Base-by-base conservation (phyloP, 2,329 filamentous ascomycete species). In the Colletotrichum somersetense region DNA sequence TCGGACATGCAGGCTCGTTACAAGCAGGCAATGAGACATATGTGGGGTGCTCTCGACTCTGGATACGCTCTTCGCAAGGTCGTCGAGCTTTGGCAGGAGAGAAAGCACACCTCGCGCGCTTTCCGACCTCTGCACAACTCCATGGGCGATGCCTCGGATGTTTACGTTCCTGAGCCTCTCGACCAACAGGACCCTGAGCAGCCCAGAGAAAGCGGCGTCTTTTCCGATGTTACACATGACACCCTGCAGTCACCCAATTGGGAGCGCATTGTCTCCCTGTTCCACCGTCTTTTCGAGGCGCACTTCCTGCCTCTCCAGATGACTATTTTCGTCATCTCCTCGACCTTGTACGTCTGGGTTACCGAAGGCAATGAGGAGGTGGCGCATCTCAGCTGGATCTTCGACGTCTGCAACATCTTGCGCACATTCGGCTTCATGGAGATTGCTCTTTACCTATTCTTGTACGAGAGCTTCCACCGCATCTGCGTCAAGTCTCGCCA, bases 11-110 rank as follows among this genome's bases (percentile, higher is more conserved):
- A 83, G 48, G 91, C 91, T 30, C 89, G 92, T 30, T 93, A 93
- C 79, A 91, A 89, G 79, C 92, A 94, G 81, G 91, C 91, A 57
- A 81, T 93, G 66, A 87, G 92, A 73, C 91, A 93, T 81, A 93
- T 93, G 91, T 93, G 91, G 91, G 91, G 91, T 76, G 88, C 90
- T 71, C 83, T 93, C 26, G 91, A 93, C 77, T 90, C 89, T 20
- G 91, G 91, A 2, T 93, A 88, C 76, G 88, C 90, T 14, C 80
- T 92, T 71, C 85, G 88, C 67, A 89, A 89, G 77, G 81, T 86
- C 6, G 81, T 85, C n/a, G 87, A 87, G 78, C 85, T 89, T 75
- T 90, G 87, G 86, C 83, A 83, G 66, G 85, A 89, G 76, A 83
- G 89, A 71, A 89, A 88, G 78, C 86, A 86, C 74, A 90, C 87